These are phyloP conservation scores for Trichoderma cornu-damae DNA, from an alignment of 2,329 filamentous ascomycete genomes.

Conservation along the genomic window DNA sequence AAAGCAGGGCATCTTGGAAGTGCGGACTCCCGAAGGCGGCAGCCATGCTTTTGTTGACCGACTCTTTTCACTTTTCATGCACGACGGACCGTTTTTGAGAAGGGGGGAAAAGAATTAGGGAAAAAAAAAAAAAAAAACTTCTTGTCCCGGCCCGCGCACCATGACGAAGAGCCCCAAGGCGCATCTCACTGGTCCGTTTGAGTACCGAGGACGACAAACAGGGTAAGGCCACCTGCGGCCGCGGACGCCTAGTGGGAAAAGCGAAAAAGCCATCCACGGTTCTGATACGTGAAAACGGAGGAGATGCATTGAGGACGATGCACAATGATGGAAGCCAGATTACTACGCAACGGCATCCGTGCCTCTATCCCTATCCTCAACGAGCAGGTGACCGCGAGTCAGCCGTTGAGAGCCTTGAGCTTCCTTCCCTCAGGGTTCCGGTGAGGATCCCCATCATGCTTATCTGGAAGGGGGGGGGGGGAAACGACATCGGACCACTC, in stretches of 20 bases:
- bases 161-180: not conserved
- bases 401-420: not conserved
- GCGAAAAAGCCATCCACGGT: not conserved
- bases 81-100: conserved; percentile 10
- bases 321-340: conserved; percentile 19
- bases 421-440: not conserved
- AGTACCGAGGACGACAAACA: conserved; percentile 6
- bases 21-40: conserved; percentile 6
- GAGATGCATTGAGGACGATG: conserved; percentile 7
- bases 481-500: not conserved
- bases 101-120: not conserved
- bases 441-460: not conserved
- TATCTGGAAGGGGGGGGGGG: not conserved
- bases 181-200: conserved; percentile 14
- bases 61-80: conserved; percentile 18
- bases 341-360: conserved; percentile 13
- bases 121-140: conserved; percentile 1
- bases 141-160: conserved; percentile 12
- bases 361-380: not conserved
- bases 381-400: not conserved
- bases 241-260: conserved; percentile 9
- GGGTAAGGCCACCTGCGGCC: conserved; percentile 8
- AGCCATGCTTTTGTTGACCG: conserved; percentile 14
- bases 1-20: conserved; percentile 7
- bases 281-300: conserved; percentile 9